Base-by-base conservation (phyloP, 1,284 basidiomycete species). In the Cryptococcus sp. region DNA sequence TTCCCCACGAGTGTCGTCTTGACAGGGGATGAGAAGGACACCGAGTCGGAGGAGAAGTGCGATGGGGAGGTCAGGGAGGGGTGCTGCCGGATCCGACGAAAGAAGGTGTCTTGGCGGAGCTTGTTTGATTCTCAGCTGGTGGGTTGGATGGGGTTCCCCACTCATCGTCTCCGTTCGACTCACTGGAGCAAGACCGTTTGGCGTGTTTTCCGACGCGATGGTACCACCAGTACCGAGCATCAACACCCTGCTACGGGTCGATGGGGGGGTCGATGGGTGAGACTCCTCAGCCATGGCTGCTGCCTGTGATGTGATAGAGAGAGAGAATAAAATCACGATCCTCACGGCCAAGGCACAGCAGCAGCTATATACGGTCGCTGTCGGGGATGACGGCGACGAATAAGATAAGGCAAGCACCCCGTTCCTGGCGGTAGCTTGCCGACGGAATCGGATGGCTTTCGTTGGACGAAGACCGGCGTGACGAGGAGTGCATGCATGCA, bases 151-250 rank as follows among this genome's bases (percentile, higher is more conserved):
- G n/a, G n/a, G n/a, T n/a, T n/a, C n/a, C n/a, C n/a, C n/a, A n/a
- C n/a, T n/a, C n/a, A n/a, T n/a, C n/a, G n/a, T n/a, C n/a, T n/a
- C n/a, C n/a, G n/a, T n/a, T n/a, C 16, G 28, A 64, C 66, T 49
- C 44, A 68, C 65, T n/a, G 72, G 72, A 21, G 67, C 64, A 43
- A 67, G 69, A 2, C 73, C 73, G 47, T 67, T 63, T 8, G 55
- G 47, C 0, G 73, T 74, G 24, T 66, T 69, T 54, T 76, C 73
- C 24, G 57, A 63, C 16, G 73, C 73, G 20, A 76, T 76, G 9
- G 73, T 76, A 8, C 73, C 73, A 9, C 73, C 73, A 20, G 73
- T 76, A 20, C 72, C 73, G 44, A 76, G 68, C 16, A 74, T 61
- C 48, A 74, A 60, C 13, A 74, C 65, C 37, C 50, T 45, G 18